Percentiles rank a stretch among this genome's conserved stretches.
Evolutionary conservation across 768 basidiomycete species (phyloP).

Genomic region (Calocybe cyanea): DNA sequence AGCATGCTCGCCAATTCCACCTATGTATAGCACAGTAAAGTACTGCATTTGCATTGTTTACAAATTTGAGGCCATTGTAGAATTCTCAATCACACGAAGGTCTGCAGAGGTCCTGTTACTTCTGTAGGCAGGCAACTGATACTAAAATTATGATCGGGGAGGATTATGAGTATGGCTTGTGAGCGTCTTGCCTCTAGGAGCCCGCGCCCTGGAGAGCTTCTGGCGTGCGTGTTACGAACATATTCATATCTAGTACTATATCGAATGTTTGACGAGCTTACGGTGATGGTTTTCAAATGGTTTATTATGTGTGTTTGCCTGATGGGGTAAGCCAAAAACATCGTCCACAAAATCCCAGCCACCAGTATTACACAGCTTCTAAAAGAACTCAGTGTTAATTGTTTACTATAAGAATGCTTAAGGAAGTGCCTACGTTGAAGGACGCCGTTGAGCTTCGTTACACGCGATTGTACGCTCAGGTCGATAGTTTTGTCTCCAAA

Average conservation of each 20-base stretch:
- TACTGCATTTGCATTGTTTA: too few species aligned
- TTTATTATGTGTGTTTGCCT: slow-evolving; percentile 17
- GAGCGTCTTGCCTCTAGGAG: too few species aligned
- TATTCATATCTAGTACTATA: background rate
- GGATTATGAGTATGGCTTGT: too few species aligned
- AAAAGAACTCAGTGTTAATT: background rate
- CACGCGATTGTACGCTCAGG: slow-evolving; percentile 88
- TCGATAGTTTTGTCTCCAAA: slow-evolving; percentile 99
- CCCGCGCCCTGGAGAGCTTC: too few species aligned
- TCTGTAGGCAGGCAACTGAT: too few species aligned
- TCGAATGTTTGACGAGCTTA: background rate
- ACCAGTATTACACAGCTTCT: slow-evolving; percentile 41
- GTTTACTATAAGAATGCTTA: background rate
- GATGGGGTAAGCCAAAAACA: slow-evolving; percentile 4
- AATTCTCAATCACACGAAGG: too few species aligned
- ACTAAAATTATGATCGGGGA: too few species aligned
- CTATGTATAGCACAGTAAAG: too few species aligned
- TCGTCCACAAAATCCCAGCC: background rate
- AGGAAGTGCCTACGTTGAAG: slow-evolving; percentile 64
- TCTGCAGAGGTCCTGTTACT: too few species aligned
- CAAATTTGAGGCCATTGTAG: too few species aligned
- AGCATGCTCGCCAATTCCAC: too few species aligned
- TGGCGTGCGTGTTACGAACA: background rate
- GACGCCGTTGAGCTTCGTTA: slow-evolving; percentile 90
- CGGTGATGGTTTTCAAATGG: slow-evolving; percentile 7